phyloP scores from a whole-genome alignment of 1,284 basidiomycete genomes.

The Apiotrichum sp. region DNA sequence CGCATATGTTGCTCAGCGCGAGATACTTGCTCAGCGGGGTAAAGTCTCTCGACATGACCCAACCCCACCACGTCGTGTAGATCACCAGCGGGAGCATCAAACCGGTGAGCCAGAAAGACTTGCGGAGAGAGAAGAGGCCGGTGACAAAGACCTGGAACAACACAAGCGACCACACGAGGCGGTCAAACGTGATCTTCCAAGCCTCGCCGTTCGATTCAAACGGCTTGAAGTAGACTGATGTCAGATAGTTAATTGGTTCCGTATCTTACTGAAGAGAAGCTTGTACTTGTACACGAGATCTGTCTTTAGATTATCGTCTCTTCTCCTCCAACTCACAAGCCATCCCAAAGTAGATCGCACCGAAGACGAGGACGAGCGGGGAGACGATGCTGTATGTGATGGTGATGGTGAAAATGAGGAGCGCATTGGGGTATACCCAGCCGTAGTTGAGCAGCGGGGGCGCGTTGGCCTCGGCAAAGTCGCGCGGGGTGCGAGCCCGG shows the following conservation, averaged over 20 bases:
- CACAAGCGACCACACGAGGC: slow-evolving; percentile 79
- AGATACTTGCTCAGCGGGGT: slow-evolving; percentile 74
- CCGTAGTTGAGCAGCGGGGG: slow-evolving; percentile 96
- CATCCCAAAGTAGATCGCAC: slow-evolving; percentile 87
- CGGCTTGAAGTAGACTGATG: slow-evolving; percentile 46
- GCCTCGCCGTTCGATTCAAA: slow-evolving; percentile 48
- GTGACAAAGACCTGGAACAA: slow-evolving; percentile 87
- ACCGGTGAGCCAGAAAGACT: slow-evolving; percentile 65
- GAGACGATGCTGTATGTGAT: slow-evolving; percentile 92
- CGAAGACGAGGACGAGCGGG: slow-evolving; percentile 88
- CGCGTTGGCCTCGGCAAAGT: slow-evolving; percentile 92
- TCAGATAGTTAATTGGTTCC: neutral
- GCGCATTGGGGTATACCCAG: slow-evolving; percentile 83
- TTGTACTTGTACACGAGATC: slow-evolving; percentile 97
- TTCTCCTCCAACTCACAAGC: slow-evolving; percentile 51
- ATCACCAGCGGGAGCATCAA: slow-evolving; percentile 66
- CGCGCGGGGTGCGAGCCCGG: slow-evolving; percentile 46
- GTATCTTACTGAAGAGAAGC: slow-evolving; percentile 70
- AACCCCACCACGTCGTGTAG: slow-evolving; percentile 72
- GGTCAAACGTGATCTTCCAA: slow-evolving; percentile 85
- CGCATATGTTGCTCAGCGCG: slow-evolving; percentile 70
- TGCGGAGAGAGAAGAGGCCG: slow-evolving; percentile 78
- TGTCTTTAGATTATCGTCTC: slow-evolving; percentile 8
- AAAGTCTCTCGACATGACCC: slow-evolving; percentile 64
- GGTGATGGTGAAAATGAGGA: slow-evolving; percentile 91